Base-by-base conservation (phyloP, 225 moss, liverwort and hornwort species). In the Pleurozium schreberi region DNA sequence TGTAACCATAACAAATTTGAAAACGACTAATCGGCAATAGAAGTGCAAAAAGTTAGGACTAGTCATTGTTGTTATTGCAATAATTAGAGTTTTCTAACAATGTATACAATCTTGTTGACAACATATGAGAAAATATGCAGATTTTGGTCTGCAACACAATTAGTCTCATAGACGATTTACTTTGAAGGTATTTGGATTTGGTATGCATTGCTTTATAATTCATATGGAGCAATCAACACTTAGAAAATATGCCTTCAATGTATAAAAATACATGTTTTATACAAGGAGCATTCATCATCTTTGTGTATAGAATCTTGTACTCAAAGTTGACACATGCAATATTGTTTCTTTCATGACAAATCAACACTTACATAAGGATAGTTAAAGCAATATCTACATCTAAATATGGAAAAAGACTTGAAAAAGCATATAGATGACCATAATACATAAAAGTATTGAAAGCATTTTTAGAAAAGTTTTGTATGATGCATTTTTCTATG, bases 61-160 rank as follows among this genome's bases (percentile, higher is more conserved):
- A 69, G 23, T 4, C 8, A 69, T 40, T 40, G 23, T 69, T 69
- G 8, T 23, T 22, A 40, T 23, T 8, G 14, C 4, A 7, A n/a
- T 4, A 69, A 14, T 69, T 13, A 23, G 3, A 22, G 4, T 68
- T n/a, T 22, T 5, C 1, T 66, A 1, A 66, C 36, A 36, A 66
- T 36, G 3, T 19, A 19, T 33, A 19, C 5, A 18, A 0, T 0
- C 0, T 66, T 3, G 3, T 66, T 66, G 10, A 66, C 66, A 66
- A 65, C 5, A 19, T 13, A n/a, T 68, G 22, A 13, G 23, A 67
- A 20, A 68, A 68, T 23, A 68, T n/a, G 8, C 7, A n/a, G 13
- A 40, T 69, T 14, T 40, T 40, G 69, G 10, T 40, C 0, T 8
- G 2, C 10, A 40, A 69, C 0, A 40, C 1, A 14, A 14, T 25